Percentiles rank a stretch among this genome's conserved stretches.
Evolutionary conservation across 768 basidiomycete genomes (phyloP).

Genomic region (Hericium coralloides): DNA sequence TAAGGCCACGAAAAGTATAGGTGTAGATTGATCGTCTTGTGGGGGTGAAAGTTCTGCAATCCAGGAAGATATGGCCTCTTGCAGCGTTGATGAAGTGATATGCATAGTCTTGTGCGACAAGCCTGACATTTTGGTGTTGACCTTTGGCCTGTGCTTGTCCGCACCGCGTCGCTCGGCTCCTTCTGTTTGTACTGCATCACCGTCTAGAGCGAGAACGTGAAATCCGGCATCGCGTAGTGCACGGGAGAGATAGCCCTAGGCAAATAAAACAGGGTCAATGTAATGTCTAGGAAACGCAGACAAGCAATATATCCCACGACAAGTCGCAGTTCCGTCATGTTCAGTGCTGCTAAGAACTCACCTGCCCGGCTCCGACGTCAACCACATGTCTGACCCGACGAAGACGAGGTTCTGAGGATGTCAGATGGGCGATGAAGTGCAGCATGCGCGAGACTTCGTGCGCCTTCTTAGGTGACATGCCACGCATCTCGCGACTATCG

Average conservation of each 20-base stretch:
- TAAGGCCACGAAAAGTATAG: constrained; percentile 57
- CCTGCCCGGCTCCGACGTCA: constrained; percentile 71
- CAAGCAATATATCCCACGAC: neutral
- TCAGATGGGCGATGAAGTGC: constrained; percentile 36
- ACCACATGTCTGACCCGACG: constrained; percentile 36
- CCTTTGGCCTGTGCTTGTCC: constrained; percentile 8
- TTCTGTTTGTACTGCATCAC: constrained; percentile 45
- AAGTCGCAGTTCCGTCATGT: neutral
- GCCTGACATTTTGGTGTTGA: neutral
- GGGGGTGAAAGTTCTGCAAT: constrained; percentile 19
- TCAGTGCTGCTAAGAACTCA: constrained; percentile 13
- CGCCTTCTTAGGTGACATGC: constrained; percentile 70
- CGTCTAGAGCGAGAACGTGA: constrained; percentile 61
- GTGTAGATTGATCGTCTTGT: constrained; percentile 16
- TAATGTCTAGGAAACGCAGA: neutral
- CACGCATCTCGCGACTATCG: constrained; percentile 17
- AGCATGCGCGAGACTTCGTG: constrained; percentile 67
- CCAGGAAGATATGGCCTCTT: constrained; percentile 45
- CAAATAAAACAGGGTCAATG: neutral
- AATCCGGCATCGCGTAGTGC: constrained; percentile 26
- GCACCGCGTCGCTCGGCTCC: constrained; percentile 43
- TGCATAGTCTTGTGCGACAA: constrained; percentile 50
- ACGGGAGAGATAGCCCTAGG: constrained; percentile 58
- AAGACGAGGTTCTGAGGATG: constrained; percentile 18
- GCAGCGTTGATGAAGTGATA: constrained; percentile 41